Evolutionary conservation across 371 early-diverging fungal species (phyloP).

Genomic region (Batkoa obscura): DNA sequence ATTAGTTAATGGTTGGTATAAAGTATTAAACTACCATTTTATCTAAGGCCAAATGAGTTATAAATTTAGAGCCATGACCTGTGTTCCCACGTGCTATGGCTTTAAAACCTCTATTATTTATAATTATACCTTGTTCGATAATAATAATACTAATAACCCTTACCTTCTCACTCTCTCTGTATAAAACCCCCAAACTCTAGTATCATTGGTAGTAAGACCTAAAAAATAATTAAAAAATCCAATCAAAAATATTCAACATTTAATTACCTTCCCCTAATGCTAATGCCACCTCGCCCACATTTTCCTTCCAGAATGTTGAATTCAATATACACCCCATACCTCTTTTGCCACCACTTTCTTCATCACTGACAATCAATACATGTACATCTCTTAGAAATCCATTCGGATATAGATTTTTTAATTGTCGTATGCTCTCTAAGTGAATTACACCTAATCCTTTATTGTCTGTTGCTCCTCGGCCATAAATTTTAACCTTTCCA

Average conservation of each 20-base stretch:
- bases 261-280: conserved; percentile 49
- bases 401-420: conserved; percentile 20
- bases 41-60: conserved; percentile 35
- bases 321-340: conserved; percentile 41
- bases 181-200: conserved; percentile 40
- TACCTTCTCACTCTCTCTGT: conserved; percentile 61
- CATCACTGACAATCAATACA: conserved; percentile 46
- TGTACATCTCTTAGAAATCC: conserved; percentile 36
- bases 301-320: conserved; percentile 18
- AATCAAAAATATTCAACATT: neutral
- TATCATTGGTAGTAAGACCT: conserved; percentile 21
- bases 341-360: conserved; percentile 58
- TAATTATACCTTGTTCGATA: neutral
- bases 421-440: conserved; percentile 46
- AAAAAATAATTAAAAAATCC: neutral
- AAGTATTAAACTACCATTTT: conserved; percentile 20
- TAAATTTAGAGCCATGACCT: conserved; percentile 62
- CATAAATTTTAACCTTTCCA: conserved; percentile 40
- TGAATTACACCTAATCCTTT: conserved; percentile 53
- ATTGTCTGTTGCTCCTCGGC: conserved; percentile 71
- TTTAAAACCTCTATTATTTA: conserved; percentile 12
- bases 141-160: neutral
- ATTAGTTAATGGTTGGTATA: neutral
- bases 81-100: conserved; percentile 33
- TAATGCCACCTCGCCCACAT: conserved; percentile 38